Base-by-base conservation (phyloP, 2,329 filamentous ascomycete genomes). In the Colletotrichum chrysophilum region DNA sequence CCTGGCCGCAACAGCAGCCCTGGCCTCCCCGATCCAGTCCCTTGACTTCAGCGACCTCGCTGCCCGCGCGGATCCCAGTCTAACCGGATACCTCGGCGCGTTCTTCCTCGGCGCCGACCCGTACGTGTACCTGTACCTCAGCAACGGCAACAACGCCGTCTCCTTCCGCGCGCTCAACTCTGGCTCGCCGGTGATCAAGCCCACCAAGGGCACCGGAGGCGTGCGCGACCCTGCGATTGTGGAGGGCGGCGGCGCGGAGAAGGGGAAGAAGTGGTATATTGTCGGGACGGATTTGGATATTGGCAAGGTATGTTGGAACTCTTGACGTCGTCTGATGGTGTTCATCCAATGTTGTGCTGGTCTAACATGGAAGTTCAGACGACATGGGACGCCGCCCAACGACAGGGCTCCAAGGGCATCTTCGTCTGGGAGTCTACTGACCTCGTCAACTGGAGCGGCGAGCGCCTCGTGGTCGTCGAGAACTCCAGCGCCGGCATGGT, bases 381-480 rank as follows among this genome's bases (percentile, higher is more conserved):
- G 7, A 88, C 79, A 12, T 91, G 89, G 89, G 87, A 89, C 74
- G 87, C 86, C 4, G 83, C 89, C 1, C 87, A 90, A 78, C 84
- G 89, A 28, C 88, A 84, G 2, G 89, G 89, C 0, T 89, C 87
- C 1, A 85, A 85, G 30, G 85, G 87, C 6, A 90, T 91, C 70
- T 89, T 89, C 65, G 85, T 91, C 13, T 91, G 90, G 89, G 88
- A 91, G 78, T 88, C 85, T 76, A 87, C 85, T 0, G 88, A 91
- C 69, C 80, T 91, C 5, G 80, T 89, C 8, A 88, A 86, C 75
- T 91, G 88, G 87, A 83, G 78, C 13, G 82, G 82, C 14, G 88
- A 90, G 79, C 82, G 88, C 7, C 82, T 91, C 3, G 85, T 89
- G 1, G 81, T 80, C 0, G 89, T 91, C 13, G 89, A 91, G 77